phyloP scores from a whole-genome alignment of 306 rosid genomes.

The Lupinus albus region DNA sequence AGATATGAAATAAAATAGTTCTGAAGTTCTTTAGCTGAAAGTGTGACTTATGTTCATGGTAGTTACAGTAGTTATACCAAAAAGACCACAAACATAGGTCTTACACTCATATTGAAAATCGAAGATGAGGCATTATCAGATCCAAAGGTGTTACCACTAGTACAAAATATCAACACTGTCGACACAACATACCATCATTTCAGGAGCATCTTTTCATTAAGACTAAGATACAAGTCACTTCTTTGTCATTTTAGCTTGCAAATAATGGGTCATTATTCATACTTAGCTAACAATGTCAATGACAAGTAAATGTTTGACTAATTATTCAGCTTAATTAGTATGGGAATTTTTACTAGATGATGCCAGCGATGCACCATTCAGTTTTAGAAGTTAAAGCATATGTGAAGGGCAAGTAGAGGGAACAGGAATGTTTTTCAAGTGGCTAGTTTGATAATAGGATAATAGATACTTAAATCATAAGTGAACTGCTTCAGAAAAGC shows the following conservation, averaged over 20 bases:
- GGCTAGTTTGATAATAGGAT: background rate
- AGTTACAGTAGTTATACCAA: too few species aligned
- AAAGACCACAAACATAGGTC: too few species aligned
- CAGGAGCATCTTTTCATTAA: background rate
- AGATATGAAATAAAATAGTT: too few species aligned
- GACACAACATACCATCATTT: background rate
- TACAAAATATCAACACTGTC: background rate
- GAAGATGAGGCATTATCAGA: conserved; percentile 38
- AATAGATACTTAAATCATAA: background rate
- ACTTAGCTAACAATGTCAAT: background rate
- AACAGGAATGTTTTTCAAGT: background rate
- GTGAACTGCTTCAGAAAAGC: background rate
- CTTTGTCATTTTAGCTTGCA: background rate
- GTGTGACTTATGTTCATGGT: too few species aligned
- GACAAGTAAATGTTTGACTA: background rate
- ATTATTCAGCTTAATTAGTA: background rate
- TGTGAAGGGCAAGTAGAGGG: background rate
- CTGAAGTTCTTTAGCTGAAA: too few species aligned
- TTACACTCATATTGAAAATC: too few species aligned
- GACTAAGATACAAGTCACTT: background rate
- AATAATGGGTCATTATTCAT: background rate
- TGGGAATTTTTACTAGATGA: background rate
- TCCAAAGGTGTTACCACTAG: conserved; percentile 33
- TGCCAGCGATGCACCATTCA: background rate
- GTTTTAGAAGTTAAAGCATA: background rate